These are phyloP conservation scores for Crepidotus sp. DNA, from an alignment of 1,284 basidiomycete genomes.

Conservation along the genomic window DNA sequence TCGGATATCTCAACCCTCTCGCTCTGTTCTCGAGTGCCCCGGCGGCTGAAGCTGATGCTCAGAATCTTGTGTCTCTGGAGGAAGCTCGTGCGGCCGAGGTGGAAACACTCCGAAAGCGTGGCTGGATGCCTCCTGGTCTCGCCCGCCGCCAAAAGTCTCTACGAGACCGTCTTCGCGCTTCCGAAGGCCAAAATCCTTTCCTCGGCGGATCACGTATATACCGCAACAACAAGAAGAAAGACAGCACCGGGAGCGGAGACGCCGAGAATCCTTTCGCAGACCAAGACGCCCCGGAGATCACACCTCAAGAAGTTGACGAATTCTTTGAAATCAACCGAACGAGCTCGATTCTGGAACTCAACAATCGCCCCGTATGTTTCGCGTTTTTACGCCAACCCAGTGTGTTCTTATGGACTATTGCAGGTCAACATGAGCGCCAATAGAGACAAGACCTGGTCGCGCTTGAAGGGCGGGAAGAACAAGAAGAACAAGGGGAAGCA, in stretches of 20 bases:
- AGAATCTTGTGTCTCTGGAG: constrained; percentile 15
- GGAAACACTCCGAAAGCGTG: constrained; percentile 19
- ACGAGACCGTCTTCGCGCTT: constrained; percentile 15
- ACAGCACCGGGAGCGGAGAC: constrained; percentile 5
- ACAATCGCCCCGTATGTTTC: constrained; percentile 15
- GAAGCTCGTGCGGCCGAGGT: constrained; percentile 17
- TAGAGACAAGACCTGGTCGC: constrained; percentile 18
- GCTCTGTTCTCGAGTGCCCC: constrained; percentile 12
- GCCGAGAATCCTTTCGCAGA: constrained; percentile 19
- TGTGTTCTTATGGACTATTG: background rate
- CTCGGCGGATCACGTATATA: constrained; percentile 17
- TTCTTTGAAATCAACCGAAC: constrained; percentile 20
- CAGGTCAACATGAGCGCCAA: constrained; percentile 6
- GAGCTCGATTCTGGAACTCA: constrained; percentile 17
- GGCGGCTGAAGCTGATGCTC: constrained; percentile 5
- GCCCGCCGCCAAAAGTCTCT: constrained; percentile 19
- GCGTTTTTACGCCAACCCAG: background rate
- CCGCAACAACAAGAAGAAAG: constrained; percentile 12
- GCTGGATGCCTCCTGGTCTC: constrained; percentile 20
- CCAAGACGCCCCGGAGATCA: constrained; percentile 15
- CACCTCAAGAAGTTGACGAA: constrained; percentile 19
- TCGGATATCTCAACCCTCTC: constrained; percentile 18
- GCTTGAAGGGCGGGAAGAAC: constrained; percentile 17
- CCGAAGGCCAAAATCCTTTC: constrained; percentile 19
- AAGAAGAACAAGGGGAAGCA: constrained; percentile 18